phyloP scores from a whole-genome alignment of 805 yeast genomes.

The Zygosaccharomyces siamensis region DNA sequence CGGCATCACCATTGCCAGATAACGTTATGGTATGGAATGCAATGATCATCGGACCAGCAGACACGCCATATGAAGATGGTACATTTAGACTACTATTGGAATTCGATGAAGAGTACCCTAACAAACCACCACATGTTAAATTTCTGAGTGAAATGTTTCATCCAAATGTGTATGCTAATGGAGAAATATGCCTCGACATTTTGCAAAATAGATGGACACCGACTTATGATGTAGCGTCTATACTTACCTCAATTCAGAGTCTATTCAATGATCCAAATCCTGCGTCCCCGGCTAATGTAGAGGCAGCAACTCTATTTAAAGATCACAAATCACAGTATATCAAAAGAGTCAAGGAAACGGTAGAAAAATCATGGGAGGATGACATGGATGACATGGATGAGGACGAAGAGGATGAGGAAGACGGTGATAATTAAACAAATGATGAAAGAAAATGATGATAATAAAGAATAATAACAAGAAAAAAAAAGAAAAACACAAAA shows the following conservation, averaged over 20 bases:
- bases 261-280: constrained; percentile 94
- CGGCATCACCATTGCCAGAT: constrained; percentile 95
- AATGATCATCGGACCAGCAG: constrained; percentile 94
- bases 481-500: neutral
- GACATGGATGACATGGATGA: constrained; percentile 46
- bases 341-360: constrained; percentile 89
- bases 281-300: constrained; percentile 95
- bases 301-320: constrained; percentile 91
- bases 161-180: constrained; percentile 93
- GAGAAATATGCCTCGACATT: constrained; percentile 93
- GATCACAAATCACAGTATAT: constrained; percentile 92
- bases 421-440: constrained; percentile 10
- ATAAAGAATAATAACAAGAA: neutral
- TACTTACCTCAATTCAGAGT: constrained; percentile 87
- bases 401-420: constrained; percentile 35
- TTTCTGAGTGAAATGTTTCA: constrained; percentile 94
- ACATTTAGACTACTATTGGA: constrained; percentile 82
- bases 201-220: constrained; percentile 98
- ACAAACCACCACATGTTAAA: constrained; percentile 91
- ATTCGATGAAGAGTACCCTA: constrained; percentile 96
- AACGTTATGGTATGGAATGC: constrained; percentile 98
- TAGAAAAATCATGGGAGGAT: constrained; percentile 90
- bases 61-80: constrained; percentile 97
- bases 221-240: constrained; percentile 94
- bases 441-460: too few species aligned